phyloP scores from a whole-genome alignment of 495 filamentous ascomycete species.

The Apiosordaria backusii region DNA sequence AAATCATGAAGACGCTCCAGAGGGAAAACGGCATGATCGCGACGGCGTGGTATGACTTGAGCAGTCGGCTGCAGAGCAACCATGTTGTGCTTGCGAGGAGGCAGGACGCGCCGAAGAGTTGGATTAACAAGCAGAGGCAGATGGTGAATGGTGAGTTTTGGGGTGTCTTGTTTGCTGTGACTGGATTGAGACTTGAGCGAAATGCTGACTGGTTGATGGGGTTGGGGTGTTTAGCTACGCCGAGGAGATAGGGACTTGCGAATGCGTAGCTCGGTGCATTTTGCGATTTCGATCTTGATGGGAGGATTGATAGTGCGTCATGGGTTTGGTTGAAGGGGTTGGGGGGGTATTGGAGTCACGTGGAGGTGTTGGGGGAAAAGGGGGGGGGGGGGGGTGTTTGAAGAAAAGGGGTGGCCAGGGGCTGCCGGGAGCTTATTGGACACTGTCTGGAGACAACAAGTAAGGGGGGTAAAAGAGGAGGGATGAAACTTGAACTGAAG shows the following conservation, averaged over 20 bases:
- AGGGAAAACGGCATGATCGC: constrained; percentile 82
- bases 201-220: neutral
- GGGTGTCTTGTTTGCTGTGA: neutral
- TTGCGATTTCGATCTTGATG: no score
- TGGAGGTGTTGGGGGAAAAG: neutral
- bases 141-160: constrained; percentile 57
- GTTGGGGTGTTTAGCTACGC: constrained; percentile 33
- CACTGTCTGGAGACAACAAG: neutral
- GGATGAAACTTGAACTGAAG: no score
- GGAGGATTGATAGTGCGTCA: no score
- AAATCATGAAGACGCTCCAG: constrained; percentile 65
- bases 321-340: neutral
- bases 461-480: neutral
- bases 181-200: neutral
- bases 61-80: constrained; percentile 80
- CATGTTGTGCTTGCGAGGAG: constrained; percentile 72
- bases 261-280: constrained; percentile 19
- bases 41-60: constrained; percentile 89
- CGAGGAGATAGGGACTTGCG: constrained; percentile 44
- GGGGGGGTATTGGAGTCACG: no score
- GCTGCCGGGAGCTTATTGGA: neutral
- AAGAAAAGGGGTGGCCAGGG: neutral
- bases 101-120: constrained; percentile 77
- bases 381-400: neutral
- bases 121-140: constrained; percentile 85